A percentile compares a stretch with the other conserved stretches of the same genome.
Evolutionary conservation across 1,284 basidiomycete genomes (phyloP).

Genomic region (Xerocomus amazonicus): DNA sequence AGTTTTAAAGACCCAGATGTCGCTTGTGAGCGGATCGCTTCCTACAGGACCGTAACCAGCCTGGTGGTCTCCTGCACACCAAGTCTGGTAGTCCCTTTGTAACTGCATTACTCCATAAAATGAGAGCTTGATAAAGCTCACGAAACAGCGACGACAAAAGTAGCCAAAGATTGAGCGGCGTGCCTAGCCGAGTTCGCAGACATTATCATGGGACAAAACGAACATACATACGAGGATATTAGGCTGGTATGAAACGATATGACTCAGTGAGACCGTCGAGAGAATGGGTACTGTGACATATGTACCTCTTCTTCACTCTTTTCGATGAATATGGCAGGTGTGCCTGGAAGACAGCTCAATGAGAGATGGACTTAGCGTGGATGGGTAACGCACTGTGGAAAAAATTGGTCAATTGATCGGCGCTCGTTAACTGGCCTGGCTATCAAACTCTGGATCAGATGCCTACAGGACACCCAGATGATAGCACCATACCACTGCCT

Average conservation of each 20-base stretch:
- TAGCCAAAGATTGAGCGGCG: slow-evolving; percentile 78
- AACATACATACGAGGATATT: slow-evolving; percentile 28
- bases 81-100: slow-evolving; percentile 58
- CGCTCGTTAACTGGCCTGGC: slow-evolving; percentile 47
- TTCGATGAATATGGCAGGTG: slow-evolving; percentile 53
- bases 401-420: slow-evolving; percentile 60
- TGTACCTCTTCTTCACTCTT: slow-evolving; percentile 47
- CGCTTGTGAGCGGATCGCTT: slow-evolving; percentile 57
- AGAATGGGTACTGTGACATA: background rate
- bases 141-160: slow-evolving; percentile 69
- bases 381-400: slow-evolving; percentile 49
- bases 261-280: slow-evolving; percentile 1
- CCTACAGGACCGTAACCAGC: slow-evolving; percentile 48
- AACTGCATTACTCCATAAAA: slow-evolving; percentile 63
- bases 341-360: slow-evolving; percentile 32
- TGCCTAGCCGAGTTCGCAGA: slow-evolving; percentile 24
- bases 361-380: background rate
- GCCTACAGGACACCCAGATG: background rate
- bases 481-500: slow-evolving; percentile 39
- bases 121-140: slow-evolving; percentile 71
- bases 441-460: slow-evolving; percentile 27
- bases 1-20: slow-evolving; percentile 63
- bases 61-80: slow-evolving; percentile 49
- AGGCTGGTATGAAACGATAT: slow-evolving; percentile 14
- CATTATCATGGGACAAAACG: background rate